Percentiles rank a stretch among this genome's conserved stretches.
phyloP scores from a whole-genome alignment of 208 protist species.

The Leishmania tropica region DNA sequence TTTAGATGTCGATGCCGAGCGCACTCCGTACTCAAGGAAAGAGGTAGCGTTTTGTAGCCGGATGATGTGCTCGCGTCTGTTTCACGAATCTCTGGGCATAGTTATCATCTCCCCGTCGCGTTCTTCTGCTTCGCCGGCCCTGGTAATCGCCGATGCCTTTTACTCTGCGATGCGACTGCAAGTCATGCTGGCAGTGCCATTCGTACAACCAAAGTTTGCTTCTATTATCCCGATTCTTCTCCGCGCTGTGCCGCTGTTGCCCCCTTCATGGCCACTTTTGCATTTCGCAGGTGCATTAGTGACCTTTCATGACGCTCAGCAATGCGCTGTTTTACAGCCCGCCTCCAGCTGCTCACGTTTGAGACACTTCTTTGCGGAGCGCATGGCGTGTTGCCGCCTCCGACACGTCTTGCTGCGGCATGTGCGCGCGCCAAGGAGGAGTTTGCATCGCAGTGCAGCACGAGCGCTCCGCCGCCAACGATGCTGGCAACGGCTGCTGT shows the following conservation, averaged over 20 bases:
- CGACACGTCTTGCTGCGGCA: slow-evolving; percentile 4
- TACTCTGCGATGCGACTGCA: neutral
- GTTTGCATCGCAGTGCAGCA: slow-evolving; percentile 31
- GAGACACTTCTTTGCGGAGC: slow-evolving; percentile 59
- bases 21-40: neutral
- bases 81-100: neutral
- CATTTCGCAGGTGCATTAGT: neutral
- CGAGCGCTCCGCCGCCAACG: slow-evolving; percentile 50
- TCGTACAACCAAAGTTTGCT: neutral
- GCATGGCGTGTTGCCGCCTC: slow-evolving; percentile 14
- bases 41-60: neutral
- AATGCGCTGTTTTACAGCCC: slow-evolving; percentile 35
- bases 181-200: neutral
- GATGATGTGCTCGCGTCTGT: neutral
- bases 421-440: slow-evolving; percentile 14
- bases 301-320: neutral
- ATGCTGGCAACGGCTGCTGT: slow-evolving; percentile 49
- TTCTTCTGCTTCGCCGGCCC: neutral
- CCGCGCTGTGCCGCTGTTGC: neutral
- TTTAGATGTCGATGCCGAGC: neutral
- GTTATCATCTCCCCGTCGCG: neutral
- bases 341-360: slow-evolving; percentile 53
- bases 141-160: neutral
- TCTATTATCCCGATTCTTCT: neutral
- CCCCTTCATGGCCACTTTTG: neutral